Evolutionary conservation across 352 stramenopile species (phyloP), one percentile per base, ranked within the genome.

Genomic region (Globisporangium iwayamae): DNA sequence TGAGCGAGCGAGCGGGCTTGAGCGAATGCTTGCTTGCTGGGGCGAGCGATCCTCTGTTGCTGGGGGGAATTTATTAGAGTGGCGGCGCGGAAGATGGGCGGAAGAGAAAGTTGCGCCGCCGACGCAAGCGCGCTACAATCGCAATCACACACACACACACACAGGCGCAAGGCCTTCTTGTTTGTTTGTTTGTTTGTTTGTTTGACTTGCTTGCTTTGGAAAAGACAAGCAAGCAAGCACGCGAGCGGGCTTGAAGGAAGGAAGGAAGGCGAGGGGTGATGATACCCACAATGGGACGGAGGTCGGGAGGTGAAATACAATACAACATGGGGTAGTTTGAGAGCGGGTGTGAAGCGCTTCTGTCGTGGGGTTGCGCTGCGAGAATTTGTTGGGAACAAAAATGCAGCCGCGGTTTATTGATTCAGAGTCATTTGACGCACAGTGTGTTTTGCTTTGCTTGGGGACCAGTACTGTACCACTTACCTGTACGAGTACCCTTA

Each of bases 341-440:
- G 56, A 9, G 16, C 18, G 41, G 41, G 56, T 43, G 56, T 16
- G 16, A 36, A 7, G 3, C 22, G 28, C 2, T 25, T 28, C 25
- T 41, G 56, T 62, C 43, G 56, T 62, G 41, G 32, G 38, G 41
- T 62, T 25, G 4, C 22, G 56, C 5, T 43, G 39, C 56, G 25
- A 54, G 56, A 54, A 62, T 34, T 43, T 62, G 56, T 62, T 28
- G 28, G 56, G 56, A 62, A 62, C 56, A 53, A 62, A 61, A 38
- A 50, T 28, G 43, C 43, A 34, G 32, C 30, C 22, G 34, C 25
- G 32, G 34, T 11, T 18, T 60, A 60, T 28, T 34, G 38, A 32
- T 5, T 60, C 30, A 7, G 20, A 60, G 54, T 60, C 34, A 22
- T 3, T 9, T 50, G 16, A 50, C 54, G 48, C 13, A 39, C 36